Base-by-base conservation (phyloP, 495 filamentous ascomycete species). In the Lophiostoma macrostomum region DNA sequence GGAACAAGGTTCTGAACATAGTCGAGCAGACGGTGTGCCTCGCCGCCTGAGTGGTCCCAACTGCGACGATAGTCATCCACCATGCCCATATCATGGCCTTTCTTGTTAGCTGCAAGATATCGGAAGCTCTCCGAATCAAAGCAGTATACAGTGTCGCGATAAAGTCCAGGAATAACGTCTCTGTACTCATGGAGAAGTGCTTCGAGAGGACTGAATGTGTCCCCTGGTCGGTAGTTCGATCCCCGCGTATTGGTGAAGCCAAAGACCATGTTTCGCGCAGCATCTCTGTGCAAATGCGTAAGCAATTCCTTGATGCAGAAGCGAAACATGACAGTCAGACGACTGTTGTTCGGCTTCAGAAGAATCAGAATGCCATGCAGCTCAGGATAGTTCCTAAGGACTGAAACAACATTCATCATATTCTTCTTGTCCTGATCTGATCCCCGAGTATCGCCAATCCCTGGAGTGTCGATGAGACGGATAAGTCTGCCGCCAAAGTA, bases 51-150 rank as follows among this genome's bases (percentile, higher is more conserved):
- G 4, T 44, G 54, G 3, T 66, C 47, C 73, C 73, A 76, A 42
- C 70, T 70, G 18, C 62, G 57, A 3, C 39, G 14, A 22, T 66
- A 70, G 13, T 71, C 72, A 32, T 67, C 62, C 37, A 64, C 25
- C n/a, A 67, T 59, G 5, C 42, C 43, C 50, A 71, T 61, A 12
- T 48, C 37, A 16, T 70, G 29, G 12, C 66, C 64, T 7, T 67
- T 62, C 30, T 70, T 73, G 23, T 49, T 40, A 2, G 73, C 73
- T 1, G 71, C 73, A 0, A 76, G 57, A 37, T 67, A 76, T 0
- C 72, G 70, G 42, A 76, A 76, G 37, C 67, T 70, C 50, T 74
- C 72, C 0, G 72, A 74, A 47, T 76, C 73, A 24, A 76, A 75
- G 38, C 72, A 75, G 39, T 73, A 76, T 0, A 58, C 62, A 11